Base-by-base conservation (phyloP, 2,329 filamentous ascomycete genomes). In the Parafenestella ontariensis region DNA sequence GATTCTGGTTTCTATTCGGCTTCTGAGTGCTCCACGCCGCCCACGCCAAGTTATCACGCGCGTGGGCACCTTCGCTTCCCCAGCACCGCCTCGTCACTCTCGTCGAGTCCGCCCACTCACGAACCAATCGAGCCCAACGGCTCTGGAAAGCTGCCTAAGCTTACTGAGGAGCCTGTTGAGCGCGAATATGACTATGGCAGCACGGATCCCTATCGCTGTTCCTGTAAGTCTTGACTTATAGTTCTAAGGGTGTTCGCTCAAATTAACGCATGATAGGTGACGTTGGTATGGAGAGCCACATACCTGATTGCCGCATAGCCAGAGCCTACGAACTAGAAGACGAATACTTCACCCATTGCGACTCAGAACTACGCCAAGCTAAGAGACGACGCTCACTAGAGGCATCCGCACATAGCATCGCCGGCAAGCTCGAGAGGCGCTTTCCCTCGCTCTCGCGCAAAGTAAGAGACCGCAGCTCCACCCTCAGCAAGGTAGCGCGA, bases 81-180 rank as follows among this genome's bases (percentile, higher is more conserved):
- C 21, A 94, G 91, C 77, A 95, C 92, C 0, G 83, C 84, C 24
- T 96, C 92, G 1, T 96, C 92, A 5, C 80, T 91, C 52, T 88
- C 90, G 51, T 79, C 82, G 34, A 74, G 72, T 54, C 80, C 84
- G 15, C 78, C 82, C 18, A 70, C 74, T 4, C 77, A 77, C 63
- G 86, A 87, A 7, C 63, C 63, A 77, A 77, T 69, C 76, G 58
- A 88, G 82, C 55, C 88, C 82, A 54, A 83, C 78, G 46, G 81
- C 79, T 79, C 85, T 0, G 81, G 82, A 66, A 91, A 91, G 76
- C 81, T 97, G 58, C 89, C 91, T 15, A 90, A 95, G 67, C 89
- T 97, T 18, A 85, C 92, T 68, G 93, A 97, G 74, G 92, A 96
- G 68, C 87, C 89, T 2, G 77, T 87, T 37, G 89, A 93, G 72